Evolutionary conservation across 305 asterid species (phyloP), one percentile per base, ranked within the genome.

Genomic region (Solanum aculeatissimum): DNA sequence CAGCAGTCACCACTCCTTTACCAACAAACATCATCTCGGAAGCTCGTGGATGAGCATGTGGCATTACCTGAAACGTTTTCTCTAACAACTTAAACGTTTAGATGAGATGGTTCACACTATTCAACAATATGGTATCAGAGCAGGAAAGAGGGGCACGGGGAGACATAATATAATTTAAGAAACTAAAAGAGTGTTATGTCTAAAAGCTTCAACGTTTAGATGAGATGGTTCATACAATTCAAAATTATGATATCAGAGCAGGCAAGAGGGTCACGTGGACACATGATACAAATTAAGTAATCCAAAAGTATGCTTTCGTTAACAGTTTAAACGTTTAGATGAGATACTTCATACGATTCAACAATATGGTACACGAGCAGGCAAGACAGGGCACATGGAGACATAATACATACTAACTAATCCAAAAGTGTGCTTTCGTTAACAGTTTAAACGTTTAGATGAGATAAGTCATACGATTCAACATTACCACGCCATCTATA

Each of bases 1-100:
- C 97, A 4, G 84, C 95, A 54, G 81, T 85, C 58, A 94, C 91
- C 0, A 66, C 82, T 18, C 98, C 97, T 53, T 90, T 45, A 83
- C 88, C 71, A 1, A 95, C 91, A 53, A 89, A 91, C 83, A 90
- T 86, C 90, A 95, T 87, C 95, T 95, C 98, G 0, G 95, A 87
- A 55, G 98, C 97, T 80, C 97, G 85, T 32, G 95, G 93, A 80
- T 92, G 94, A 10, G 93, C 84, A 82, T 91, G 95, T 19, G 93
- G 94, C 72, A 38, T 21, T 80, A 83, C 82, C 86, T 84, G 77
- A 43, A 69, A 19, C 29, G 13, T 58, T 58, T 3, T 9, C 7
- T 21, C 29, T 3, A 58, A 58, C 15, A 9, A 3, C 14, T 58
- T 58, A n/a, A 21, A 6, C 63, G 3, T 35, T 35, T 35, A 35